Conservation (phyloP, 495 filamentous ascomycete species). For the Aspergillus ostianus region DNA sequence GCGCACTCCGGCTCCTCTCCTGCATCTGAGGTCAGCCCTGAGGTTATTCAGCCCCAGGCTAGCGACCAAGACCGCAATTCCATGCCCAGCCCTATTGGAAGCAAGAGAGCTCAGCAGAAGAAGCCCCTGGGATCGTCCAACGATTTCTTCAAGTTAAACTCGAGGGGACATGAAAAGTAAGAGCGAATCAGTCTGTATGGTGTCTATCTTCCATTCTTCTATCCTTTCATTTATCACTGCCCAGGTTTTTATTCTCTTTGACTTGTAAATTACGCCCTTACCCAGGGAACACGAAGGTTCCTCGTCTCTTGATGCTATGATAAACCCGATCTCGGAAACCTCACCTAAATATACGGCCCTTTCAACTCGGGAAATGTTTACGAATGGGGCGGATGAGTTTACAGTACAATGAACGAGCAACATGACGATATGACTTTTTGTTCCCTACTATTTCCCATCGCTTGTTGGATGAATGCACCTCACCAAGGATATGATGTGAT, state of each 20-base stretch:
- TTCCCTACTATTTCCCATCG: slow-evolving; percentile 6
- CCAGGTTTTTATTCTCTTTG: background rate
- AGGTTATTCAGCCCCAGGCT: slow-evolving; percentile 9
- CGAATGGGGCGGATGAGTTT: slow-evolving; percentile 3
- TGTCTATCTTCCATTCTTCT: background rate
- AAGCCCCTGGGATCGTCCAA: slow-evolving; percentile 18
- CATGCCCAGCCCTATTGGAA: slow-evolving; percentile 17
- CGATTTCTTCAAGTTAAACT: slow-evolving; percentile 16
- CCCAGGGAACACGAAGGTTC: background rate
- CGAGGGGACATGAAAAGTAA: slow-evolving; percentile 7
- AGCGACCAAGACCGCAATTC: slow-evolving; percentile 12
- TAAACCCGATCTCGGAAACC: slow-evolving; percentile 9
- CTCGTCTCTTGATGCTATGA: slow-evolving; percentile 7
- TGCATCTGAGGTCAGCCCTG: slow-evolving; percentile 19
- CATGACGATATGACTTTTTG: background rate
- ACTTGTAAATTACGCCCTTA: slow-evolving; percentile 5
- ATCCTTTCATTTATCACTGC: background rate
- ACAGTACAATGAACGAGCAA: slow-evolving; percentile 1
- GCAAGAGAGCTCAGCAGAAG: slow-evolving; percentile 14
- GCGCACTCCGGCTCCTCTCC: slow-evolving; percentile 12
- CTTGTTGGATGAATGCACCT: slow-evolving; percentile 11
- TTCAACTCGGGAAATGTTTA: background rate
- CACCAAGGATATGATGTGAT: slow-evolving; percentile 4
- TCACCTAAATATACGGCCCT: slow-evolving; percentile 19
- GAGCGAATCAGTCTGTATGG: background rate